Percentiles rank a stretch among this genome's conserved stretches.
These are phyloP conservation scores for Cutaneotrichosporon cutaneum DNA, from an alignment of 1,284 basidiomycete species.

Conservation along the genomic window DNA sequence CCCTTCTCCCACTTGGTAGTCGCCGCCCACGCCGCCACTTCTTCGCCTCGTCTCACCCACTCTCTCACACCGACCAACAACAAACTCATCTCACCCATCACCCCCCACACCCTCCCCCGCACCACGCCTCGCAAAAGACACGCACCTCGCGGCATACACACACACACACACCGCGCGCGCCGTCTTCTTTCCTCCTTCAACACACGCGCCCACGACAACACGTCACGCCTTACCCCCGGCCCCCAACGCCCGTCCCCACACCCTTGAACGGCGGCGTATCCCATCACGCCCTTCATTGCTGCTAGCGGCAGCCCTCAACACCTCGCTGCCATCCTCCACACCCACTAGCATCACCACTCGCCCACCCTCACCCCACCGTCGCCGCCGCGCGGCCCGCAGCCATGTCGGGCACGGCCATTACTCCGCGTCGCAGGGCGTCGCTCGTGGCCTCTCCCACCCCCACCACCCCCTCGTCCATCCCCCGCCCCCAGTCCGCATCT, in stretches of 20 bases:
- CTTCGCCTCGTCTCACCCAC: not conserved
- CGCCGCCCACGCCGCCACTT: not conserved
- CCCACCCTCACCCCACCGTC: not conserved
- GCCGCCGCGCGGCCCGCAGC: not conserved
- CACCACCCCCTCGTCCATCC: constrained; percentile 32
- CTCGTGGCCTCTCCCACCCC: constrained; percentile 32
- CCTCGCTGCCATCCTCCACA: not conserved
- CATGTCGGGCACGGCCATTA: constrained; percentile 16
- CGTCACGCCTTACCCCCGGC: not conserved
- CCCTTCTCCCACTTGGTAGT: not conserved
- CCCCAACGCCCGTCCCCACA: not conserved
- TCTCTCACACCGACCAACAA: too few relatives aligned
- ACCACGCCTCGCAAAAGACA: too few relatives aligned
- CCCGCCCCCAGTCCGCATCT: constrained; percentile 35
- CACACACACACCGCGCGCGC: not conserved
- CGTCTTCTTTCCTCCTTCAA: not conserved
- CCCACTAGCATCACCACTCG: not conserved
- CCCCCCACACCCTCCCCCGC: too few relatives aligned
- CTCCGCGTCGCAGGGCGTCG: constrained; percentile 24
- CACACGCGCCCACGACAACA: not conserved
- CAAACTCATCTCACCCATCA: too few relatives aligned
- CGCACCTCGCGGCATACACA: not conserved
- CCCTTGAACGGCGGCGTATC: not conserved
- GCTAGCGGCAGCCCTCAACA: not conserved
- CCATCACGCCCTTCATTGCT: not conserved